Evolutionary conservation across 305 asterid genomes (phyloP).

Genomic region (Caryopteris hybrid): DNA sequence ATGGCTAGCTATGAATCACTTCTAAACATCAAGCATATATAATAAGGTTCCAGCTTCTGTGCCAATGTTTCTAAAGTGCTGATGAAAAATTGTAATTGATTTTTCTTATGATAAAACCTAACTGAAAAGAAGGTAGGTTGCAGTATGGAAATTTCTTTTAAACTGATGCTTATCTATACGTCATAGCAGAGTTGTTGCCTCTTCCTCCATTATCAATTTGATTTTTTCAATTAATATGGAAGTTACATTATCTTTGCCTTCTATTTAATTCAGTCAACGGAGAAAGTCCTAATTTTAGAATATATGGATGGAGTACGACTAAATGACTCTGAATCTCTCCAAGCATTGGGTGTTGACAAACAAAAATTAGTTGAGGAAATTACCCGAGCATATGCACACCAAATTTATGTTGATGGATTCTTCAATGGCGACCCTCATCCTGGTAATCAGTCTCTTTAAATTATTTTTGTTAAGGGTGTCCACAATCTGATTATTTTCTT

Average conservation of each 20-base stretch:
- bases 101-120: not conserved
- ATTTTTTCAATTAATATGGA: not conserved
- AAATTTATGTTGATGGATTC: conserved; percentile 95
- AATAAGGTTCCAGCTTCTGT: not conserved
- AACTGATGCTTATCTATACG: not conserved
- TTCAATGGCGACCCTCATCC: conserved; percentile 99
- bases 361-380: conserved; percentile 94
- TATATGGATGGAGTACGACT: conserved; percentile 96
- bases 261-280: conserved; percentile 67
- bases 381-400: conserved; percentile 98
- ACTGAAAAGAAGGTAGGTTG: not conserved
- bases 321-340: conserved; percentile 70
- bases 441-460: conserved; percentile 41
- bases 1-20: conserved; percentile 3
- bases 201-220: conserved; percentile 10
- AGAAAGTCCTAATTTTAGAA: conserved; percentile 84
- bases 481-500: conserved; percentile 5
- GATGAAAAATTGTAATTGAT: not conserved
- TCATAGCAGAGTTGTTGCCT: conserved; percentile 1
- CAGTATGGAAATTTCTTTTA: not conserved
- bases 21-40: not conserved
- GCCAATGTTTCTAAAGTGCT: not conserved
- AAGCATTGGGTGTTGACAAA: conserved; percentile 81
- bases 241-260: conserved; percentile 12
- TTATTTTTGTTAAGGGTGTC: not conserved